These are phyloP conservation scores for Lycium barbarum DNA, from an alignment of 257 asterid species.

Conservation along the genomic window DNA sequence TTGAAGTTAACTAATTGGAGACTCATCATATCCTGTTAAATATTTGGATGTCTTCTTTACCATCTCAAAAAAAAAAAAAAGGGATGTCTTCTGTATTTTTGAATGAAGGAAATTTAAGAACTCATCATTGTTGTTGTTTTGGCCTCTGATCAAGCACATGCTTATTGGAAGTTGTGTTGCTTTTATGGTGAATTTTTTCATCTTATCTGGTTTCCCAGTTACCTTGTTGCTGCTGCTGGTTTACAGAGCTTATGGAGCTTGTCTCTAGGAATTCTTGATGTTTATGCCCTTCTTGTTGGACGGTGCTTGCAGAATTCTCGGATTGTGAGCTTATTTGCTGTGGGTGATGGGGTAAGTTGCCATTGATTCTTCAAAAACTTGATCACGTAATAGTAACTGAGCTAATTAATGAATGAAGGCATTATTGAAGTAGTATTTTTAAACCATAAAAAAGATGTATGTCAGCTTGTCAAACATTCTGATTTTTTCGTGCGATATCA, in stretches of 20 bases:
- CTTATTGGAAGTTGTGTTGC: constrained; percentile 11
- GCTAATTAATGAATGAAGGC: neutral
- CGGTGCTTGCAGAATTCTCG: constrained; percentile 81
- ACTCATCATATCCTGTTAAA: neutral
- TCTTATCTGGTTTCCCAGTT: constrained; percentile 52
- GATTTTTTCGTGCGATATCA: neutral
- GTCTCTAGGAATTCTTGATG: constrained; percentile 71
- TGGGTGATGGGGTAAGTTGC: constrained; percentile 97
- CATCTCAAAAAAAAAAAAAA: too few species aligned
- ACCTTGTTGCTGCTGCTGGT: constrained; percentile 97
- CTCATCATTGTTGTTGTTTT: neutral
- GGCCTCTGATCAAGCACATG: neutral
- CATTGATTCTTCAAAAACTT: neutral
- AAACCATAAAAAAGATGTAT: neutral
- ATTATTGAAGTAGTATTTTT: neutral
- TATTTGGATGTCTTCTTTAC: neutral
- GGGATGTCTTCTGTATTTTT: too few species aligned
- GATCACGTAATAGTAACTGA: neutral
- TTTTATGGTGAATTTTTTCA: neutral
- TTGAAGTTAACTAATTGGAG: constrained; percentile 1
- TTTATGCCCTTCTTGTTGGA: constrained; percentile 91
- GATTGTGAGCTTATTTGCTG: constrained; percentile 76
- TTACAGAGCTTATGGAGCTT: constrained; percentile 98
- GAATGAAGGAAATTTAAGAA: too few species aligned
- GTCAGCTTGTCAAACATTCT: neutral